Base-by-base conservation (phyloP, 129 eudicot species). In the Sambucus nigra region DNA sequence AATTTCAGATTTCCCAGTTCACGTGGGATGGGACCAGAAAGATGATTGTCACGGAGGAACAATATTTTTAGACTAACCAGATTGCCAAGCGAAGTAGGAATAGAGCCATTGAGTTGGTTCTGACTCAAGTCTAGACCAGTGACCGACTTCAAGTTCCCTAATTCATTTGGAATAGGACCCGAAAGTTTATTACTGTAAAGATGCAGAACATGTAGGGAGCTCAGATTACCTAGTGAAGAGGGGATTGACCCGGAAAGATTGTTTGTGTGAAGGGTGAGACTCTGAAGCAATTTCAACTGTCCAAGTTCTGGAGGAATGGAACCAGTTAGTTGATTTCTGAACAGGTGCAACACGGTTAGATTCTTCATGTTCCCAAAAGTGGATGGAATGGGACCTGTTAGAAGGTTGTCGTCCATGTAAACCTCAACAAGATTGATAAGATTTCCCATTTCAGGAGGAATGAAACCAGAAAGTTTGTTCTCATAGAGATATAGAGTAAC, bases 291-390 rank as follows among this genome's bases (percentile, higher is more conserved):
- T n/a, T 17, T 75, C 60, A 75, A 22, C 22, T 15, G 58, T 2
- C 82, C 71, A 5, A 76, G 10, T 40, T 51, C 60, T 7, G 57
- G 14, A 15, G 82, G 82, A 28, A 71, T 62, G 9, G 63, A 15
- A 27, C 75, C 75, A 4, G 44, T 25, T 2, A 76, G 25, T 1
- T 42, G 22, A 47, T 76, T 76, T 14, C 15, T 0, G 55, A 0
- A 29, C 11, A 72, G 7, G 8, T 18, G 20, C 39, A 76, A 55
- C 0, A 0, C 0, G 0, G 5, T 24, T 7, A 67, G 18, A 2
- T 59, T 54, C 13, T 4, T 59, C 47, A 69, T 17, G 22, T 48
- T 69, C 5, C 69, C 73, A 2, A 75, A n/a, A 33, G 59, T 5
- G 24, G 47, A n/a, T 1, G 77, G 77, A 21, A 72, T 59, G 2